Evolutionary conservation across 306 rosid genomes (phyloP), one percentile per base, ranked within the genome.

Genomic region (Cyamopsis tetragonoloba): DNA sequence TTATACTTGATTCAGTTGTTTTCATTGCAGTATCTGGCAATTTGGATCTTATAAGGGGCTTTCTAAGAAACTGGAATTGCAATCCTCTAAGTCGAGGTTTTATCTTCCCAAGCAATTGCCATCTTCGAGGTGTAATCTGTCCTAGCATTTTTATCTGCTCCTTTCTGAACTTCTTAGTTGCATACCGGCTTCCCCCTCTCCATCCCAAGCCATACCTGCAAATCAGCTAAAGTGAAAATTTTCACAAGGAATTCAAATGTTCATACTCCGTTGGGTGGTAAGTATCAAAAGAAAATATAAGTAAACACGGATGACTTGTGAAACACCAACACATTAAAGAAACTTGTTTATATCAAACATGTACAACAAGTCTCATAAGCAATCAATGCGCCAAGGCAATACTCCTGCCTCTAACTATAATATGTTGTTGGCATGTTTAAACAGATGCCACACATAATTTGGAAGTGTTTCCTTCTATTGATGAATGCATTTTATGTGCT

Each of bases 111-210:
- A 83, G 90, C 61, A 88, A 71, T 62, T 83, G 84, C 96, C 90
- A 90, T 69, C 81, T 85, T 81, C 71, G 79, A 11, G 99, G 95
- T 71, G 68, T 84, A 42, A 69, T 44, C 74, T 75, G 91, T 70
- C 96, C 99, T 37, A 95, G 72, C 85, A 88, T 24, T 78, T 86
- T 90, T 96, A 79, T 83, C 78, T 95, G 97, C 82, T 95, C 99
- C 80, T 71, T 86, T 82, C 83, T 82, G 59, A 90, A 77, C 73
- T 78, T 83, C 84, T 85, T 83, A 50, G 82, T 79, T 34, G 90
- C 81, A 74, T 79, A 87, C 96, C 87, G 84, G 71, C 66, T 77
- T 71, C 99, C 99, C 39, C 95, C 89, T 79, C 91, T 86, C 99
- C 99, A 95, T 56, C 99, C 99, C 85, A 95, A 80, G 82, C 80